Conservation (phyloP, 805 yeast genomes). For the Saccharomycopsis sp. region DNA sequence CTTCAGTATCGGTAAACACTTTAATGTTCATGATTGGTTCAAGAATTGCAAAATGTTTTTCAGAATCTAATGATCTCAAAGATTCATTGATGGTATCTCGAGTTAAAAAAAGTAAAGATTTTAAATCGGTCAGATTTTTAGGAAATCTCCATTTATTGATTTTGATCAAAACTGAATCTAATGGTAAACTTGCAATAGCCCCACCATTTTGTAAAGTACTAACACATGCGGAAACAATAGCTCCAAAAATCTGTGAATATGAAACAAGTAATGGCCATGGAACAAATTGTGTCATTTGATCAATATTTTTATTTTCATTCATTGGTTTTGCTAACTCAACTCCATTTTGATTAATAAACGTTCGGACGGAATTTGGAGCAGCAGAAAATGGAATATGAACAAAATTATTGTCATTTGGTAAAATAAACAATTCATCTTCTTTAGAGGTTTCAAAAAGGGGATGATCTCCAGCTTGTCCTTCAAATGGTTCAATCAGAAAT, state of each 20-base stretch:
- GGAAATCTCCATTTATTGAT: slow-evolving; percentile 46
- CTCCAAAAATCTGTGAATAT: slow-evolving; percentile 41
- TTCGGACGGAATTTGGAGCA: slow-evolving; percentile 15
- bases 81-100: slow-evolving; percentile 36
- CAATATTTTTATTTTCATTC: slow-evolving; percentile 24
- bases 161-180: slow-evolving; percentile 50
- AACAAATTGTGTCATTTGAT: no score
- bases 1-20: slow-evolving; percentile 57
- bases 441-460: slow-evolving; percentile 26
- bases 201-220: slow-evolving; percentile 65
- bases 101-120: slow-evolving; percentile 34
- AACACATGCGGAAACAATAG: slow-evolving; percentile 45
- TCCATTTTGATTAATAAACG: slow-evolving; percentile 9
- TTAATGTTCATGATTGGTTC: slow-evolving; percentile 84
- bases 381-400: slow-evolving; percentile 17
- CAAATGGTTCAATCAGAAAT: slow-evolving; percentile 22
- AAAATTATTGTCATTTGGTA: slow-evolving; percentile 40
- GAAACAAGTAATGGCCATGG: slow-evolving; percentile 41
- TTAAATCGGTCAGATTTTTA: slow-evolving; percentile 31
- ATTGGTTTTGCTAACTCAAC: neutral
- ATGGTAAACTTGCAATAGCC: slow-evolving; percentile 40
- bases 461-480: slow-evolving; percentile 20
- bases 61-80: slow-evolving; percentile 21
- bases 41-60: slow-evolving; percentile 40
- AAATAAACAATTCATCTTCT: neutral